These are phyloP conservation scores for Talinum fruticosum DNA, from an alignment of 148 eudicot species.

Conservation along the genomic window DNA sequence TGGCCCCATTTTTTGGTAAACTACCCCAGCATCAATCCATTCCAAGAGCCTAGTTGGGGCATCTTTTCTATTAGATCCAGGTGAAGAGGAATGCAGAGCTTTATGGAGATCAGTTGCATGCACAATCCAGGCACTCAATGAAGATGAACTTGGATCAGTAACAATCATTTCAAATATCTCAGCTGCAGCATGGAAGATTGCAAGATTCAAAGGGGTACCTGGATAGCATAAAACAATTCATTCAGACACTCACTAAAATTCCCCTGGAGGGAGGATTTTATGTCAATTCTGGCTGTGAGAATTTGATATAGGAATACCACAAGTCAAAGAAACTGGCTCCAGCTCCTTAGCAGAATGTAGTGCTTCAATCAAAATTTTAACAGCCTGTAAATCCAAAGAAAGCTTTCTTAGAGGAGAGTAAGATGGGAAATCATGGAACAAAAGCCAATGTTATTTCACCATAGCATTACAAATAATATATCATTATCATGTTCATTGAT, in stretches of 20 bases:
- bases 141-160: conserved; percentile 72
- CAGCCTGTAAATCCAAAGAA: conserved; percentile 48
- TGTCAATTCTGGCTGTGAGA: conserved; percentile 8
- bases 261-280: not conserved
- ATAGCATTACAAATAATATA: not conserved
- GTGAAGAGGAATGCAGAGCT: conserved; percentile 87
- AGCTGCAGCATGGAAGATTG: conserved; percentile 91
- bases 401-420: not conserved
- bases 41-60: conserved; percentile 95
- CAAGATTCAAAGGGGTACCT: conserved; percentile 90
- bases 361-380: conserved; percentile 69
- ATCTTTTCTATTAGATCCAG: conserved; percentile 95
- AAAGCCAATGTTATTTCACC: not conserved
- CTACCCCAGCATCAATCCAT: conserved; percentile 93
- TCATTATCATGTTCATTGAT: not conserved
- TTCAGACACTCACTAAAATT: not conserved
- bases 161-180: conserved; percentile 94
- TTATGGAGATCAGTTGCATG: conserved; percentile 79
- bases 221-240: conserved; percentile 21
- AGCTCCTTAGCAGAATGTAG: conserved; percentile 76
- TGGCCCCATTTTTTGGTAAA: conserved; percentile 87
- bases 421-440: not conserved
- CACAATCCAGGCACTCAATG: conserved; percentile 84
- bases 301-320: conserved; percentile 42
- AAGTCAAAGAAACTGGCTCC: conserved; percentile 54